Evolutionary conservation across 108 stramenopile species (phyloP), one percentile per base, ranked within the genome.

Genomic region (Nitzschia inconspicua): DNA sequence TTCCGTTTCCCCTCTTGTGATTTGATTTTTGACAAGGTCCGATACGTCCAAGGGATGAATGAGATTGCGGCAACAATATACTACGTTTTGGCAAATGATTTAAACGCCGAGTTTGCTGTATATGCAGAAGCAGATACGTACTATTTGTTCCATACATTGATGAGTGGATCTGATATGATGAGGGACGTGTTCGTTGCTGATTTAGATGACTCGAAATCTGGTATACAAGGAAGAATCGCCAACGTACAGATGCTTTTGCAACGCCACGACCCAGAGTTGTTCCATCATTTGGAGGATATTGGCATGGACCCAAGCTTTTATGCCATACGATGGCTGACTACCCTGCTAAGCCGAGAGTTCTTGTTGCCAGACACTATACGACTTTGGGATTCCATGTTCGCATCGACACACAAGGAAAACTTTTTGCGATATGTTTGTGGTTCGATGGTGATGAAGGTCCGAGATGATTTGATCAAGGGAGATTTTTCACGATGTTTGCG

Each of bases 11-110:
- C 16, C 2, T 57, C 43, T 29, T 6, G 41, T 25, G 23, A 18
- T 14, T 8, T 44, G 2, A 43, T 61, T 48, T 44, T 22, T 25
- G 0, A n/a, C n/a, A 26, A 83, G 85, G 80, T 86, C 43, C 78
- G 86, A 26, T 98, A 98, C 55, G 95, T 97, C 24, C 98, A 98
- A 65, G 98, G 98, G 23, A 98, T 98, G 98, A 98, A 98, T 54
- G 98, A 98, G 72, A 86, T 98, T 46, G 84, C 91, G 5, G 95
- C 85, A 11, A 94, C 95, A 7, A 69, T 98, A 0, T 93, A 91
- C 70, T 96, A 91, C 47, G 95, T 96, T 2, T 55, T 96, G n/a
- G 93, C 90, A 5, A 87, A 88, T 37, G 91, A 93, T 51, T 54
- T 63, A 27, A 82, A 79, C 52, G 76, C 47, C 13, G 67, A 68